Percentiles rank a stretch among this genome's conserved stretches.
Conservation (phyloP, 305 asterid species). For the Rubia balearica region DNA sequence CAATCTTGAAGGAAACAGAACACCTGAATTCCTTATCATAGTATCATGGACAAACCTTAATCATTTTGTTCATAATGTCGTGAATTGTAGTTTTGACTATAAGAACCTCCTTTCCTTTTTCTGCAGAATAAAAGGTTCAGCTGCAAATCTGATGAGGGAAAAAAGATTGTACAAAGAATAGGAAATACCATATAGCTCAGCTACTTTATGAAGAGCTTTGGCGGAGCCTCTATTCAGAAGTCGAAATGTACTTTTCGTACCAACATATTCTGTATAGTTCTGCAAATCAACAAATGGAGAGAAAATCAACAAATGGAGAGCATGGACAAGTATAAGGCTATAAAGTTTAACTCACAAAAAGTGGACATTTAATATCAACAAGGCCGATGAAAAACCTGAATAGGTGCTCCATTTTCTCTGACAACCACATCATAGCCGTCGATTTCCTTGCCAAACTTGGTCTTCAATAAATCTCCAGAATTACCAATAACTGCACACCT, state of each 20-base stretch:
- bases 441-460: conserved; percentile 86
- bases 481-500: conserved; percentile 97
- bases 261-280: conserved; percentile 85
- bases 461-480: conserved; percentile 92
- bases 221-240: conserved; percentile 99
- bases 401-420: conserved; percentile 97
- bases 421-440: conserved; percentile 76
- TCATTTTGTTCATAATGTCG: conserved; percentile 95
- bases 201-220: conserved; percentile 98
- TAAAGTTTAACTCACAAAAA: conserved; percentile 8
- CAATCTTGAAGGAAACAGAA: background rate
- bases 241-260: conserved; percentile 90
- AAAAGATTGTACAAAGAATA: conserved; percentile 18
- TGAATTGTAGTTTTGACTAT: conserved; percentile 89
- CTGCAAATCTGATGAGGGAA: conserved; percentile 12
- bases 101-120: conserved; percentile 86
- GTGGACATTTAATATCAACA: conserved; percentile 8
- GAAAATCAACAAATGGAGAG: conserved; percentile 14
- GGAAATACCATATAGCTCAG: conserved; percentile 80
- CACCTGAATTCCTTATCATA: conserved; percentile 2
- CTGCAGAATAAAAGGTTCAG: conserved; percentile 37
- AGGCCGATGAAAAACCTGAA: conserved; percentile 46
- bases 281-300: no score
- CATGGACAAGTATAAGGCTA: conserved; percentile 15
- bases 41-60: conserved; percentile 47